Percentiles rank a stretch among this genome's conserved stretches.
Conservation (phyloP, 2,329 filamentous ascomycete species). For the Colletotrichum horii region DNA sequence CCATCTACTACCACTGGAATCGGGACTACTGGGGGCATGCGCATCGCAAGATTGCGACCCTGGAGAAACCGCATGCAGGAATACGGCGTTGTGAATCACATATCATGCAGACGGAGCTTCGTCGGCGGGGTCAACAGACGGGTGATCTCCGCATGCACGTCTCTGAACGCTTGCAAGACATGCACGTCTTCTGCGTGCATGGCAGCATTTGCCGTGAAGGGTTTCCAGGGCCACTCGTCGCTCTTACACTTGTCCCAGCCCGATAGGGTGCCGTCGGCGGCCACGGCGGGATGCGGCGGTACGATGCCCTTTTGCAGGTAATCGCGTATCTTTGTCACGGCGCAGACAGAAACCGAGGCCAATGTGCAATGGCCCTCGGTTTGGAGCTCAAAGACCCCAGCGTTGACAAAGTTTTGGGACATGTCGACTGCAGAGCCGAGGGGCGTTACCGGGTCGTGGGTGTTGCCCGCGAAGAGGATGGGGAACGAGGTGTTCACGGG, state of each 20-base stretch:
- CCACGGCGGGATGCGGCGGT: slow-evolving; percentile 26
- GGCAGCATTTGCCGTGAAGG: not conserved
- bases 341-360: slow-evolving; percentile 39
- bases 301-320: slow-evolving; percentile 40
- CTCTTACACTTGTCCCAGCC: slow-evolving; percentile 31
- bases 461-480: slow-evolving; percentile 62
- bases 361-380: slow-evolving; percentile 40
- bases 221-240: slow-evolving; percentile 30
- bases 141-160: slow-evolving; percentile 12
- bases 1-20: not conserved
- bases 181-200: not conserved
- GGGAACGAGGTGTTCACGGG: slow-evolving; percentile 51
- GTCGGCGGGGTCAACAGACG: not conserved
- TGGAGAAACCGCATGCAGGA: not conserved
- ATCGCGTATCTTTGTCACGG: slow-evolving; percentile 34
- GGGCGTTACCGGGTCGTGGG: slow-evolving; percentile 65
- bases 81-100: not conserved
- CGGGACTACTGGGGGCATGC: not conserved
- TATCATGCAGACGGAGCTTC: slow-evolving; percentile 6
- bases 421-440: slow-evolving; percentile 49
- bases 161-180: not conserved
- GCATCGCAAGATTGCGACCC: not conserved
- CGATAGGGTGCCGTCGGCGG: slow-evolving; percentile 26
- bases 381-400: slow-evolving; percentile 42
- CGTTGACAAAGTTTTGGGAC: slow-evolving; percentile 39